Base-by-base conservation (phyloP, 2,329 filamentous ascomycete species). In the Colletotrichum sp. region DNA sequence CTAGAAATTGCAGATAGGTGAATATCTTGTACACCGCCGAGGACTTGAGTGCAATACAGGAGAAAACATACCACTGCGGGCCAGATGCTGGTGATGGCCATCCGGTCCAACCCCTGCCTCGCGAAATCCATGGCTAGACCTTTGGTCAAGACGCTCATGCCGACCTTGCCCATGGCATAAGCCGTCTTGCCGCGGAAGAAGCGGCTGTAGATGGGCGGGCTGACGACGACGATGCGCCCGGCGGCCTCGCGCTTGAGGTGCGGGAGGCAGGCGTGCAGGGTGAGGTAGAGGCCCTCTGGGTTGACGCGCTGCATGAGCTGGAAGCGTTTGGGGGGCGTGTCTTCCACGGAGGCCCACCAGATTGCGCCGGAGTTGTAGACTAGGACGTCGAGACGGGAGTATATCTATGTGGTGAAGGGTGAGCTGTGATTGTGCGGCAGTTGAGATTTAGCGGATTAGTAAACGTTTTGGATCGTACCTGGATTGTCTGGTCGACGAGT, bases 151-250 rank as follows among this genome's bases (percentile, higher is more conserved):
- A 96, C 94, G 80, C 91, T 94, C 95, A 98, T 98, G 60, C 89
- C 94, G 5, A 96, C 90, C 82, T 97, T 97, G 3, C 92, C 92
- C 85, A 92, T 89, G 4, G 95, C 95, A 85, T 98, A 98, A 16
- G 94, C 95, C 2, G 95, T 95, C 89, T 98, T 98, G 13, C 95
- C 95, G 26, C 94, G 87, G 83, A 97, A 96, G 84, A 98, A 98
- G 34, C 95, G 89, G 78, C 92, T 94, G 84, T 98, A 98, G 73
- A 98, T 96, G 3, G 95, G 95, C 28, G 95, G 95, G 81, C 92
- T 94, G 71, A 98, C 94, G 71, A 97, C 94, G 62, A 98, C 87
- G 77, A 98, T 91, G 30, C 95, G 86, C 0, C 92, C 94, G 30
- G 86, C 88, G 80, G 86, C 76, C 87, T 88, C 64, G 59, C 71